Evolutionary conservation across 148 eudicot genomes (phyloP), one percentile per base, ranked within the genome.

Genomic region (Camellia sinensis): DNA sequence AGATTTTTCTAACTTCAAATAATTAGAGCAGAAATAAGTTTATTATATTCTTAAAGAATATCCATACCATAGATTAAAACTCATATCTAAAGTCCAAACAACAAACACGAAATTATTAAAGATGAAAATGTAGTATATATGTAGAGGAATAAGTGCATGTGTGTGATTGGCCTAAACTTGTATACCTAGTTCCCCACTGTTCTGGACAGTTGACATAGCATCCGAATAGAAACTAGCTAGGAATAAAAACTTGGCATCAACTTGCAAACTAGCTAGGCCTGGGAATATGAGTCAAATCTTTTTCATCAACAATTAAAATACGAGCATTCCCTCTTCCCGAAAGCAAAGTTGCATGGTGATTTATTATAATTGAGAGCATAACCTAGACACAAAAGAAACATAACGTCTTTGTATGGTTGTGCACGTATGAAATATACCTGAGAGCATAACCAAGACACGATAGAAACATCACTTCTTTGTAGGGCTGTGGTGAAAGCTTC

Each of bases 371-470:
- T 97, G 98, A 75, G 94, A 90, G 83, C 99, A 94, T 84, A 97
- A 84, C 98, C 99, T 94, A 43, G 99, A 92, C 44, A 96, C 99
- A 21, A 94, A 92, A 50, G 80, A 81, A 76, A 96, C 98, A 72
- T 96, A 97, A 86, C 97, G 94, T 81, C 94, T 94, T 77, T 96
- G 98, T 81, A 96, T 81, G n/a, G 99, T 29, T 29, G 10, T 57
- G 67, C 13, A 9, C 60, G 46, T 10, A 43, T 40, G 60, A 71
- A 66, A 61, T 75, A 50, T 91, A 94, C 99, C 99, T 97, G 98
- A 75, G 94, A 90, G 83, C 99, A 94, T 84, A 97, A 84, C 98
- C 99, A 96, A 43, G 99, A 92, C 44, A 96, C 99, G 22, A 94
- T 94, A 50, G 80, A 81, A 76, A 96, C 98, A 74, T 96, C 98